A percentile compares a stretch with the other conserved stretches of the same genome.
Evolutionary conservation across 2,329 filamentous ascomycete genomes (phyloP).

Genomic region (Chaetothyriales sp.): DNA sequence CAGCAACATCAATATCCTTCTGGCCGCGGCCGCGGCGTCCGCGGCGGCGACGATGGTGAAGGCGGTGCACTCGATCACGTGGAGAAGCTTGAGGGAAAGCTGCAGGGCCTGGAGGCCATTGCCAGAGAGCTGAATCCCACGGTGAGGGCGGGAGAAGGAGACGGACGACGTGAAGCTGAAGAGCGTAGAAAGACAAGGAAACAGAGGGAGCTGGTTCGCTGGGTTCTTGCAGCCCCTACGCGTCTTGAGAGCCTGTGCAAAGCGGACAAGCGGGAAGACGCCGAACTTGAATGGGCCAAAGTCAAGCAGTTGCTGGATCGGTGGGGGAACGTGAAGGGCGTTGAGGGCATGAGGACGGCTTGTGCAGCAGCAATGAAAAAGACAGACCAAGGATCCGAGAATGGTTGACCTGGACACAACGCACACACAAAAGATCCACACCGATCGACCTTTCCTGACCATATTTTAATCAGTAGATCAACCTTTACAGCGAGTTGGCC

Average conservation of each 20-base stretch:
- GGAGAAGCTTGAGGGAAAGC: conserved; percentile 11
- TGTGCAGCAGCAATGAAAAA: conserved; percentile 18
- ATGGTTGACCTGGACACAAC: neutral
- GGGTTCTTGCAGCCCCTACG: conserved; percentile 31
- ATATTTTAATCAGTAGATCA: no score
- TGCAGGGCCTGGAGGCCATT: conserved; percentile 30
- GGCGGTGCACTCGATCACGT: conserved; percentile 11
- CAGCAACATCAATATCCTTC: conserved; percentile 25
- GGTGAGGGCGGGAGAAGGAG: conserved; percentile 24
- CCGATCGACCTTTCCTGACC: no score
- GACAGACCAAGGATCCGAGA: neutral
- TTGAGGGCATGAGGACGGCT: conserved; percentile 26
- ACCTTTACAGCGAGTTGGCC: neutral
- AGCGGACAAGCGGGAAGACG: conserved; percentile 27
- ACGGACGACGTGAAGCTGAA: conserved; percentile 23
- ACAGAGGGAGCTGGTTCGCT: conserved; percentile 31
- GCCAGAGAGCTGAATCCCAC: conserved; percentile 32
- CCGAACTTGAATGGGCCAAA: conserved; percentile 30
- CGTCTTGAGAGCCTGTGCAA: conserved; percentile 26
- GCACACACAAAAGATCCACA: no score
- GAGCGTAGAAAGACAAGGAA: conserved; percentile 16
- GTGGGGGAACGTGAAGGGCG: conserved; percentile 32
- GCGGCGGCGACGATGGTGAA: conserved; percentile 3
- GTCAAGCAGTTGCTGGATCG: conserved; percentile 26
- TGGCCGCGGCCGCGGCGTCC: conserved; percentile 6